Evolutionary conservation across 495 filamentous ascomycete species (phyloP).

Genomic region (Geopyxis carbonaria): DNA sequence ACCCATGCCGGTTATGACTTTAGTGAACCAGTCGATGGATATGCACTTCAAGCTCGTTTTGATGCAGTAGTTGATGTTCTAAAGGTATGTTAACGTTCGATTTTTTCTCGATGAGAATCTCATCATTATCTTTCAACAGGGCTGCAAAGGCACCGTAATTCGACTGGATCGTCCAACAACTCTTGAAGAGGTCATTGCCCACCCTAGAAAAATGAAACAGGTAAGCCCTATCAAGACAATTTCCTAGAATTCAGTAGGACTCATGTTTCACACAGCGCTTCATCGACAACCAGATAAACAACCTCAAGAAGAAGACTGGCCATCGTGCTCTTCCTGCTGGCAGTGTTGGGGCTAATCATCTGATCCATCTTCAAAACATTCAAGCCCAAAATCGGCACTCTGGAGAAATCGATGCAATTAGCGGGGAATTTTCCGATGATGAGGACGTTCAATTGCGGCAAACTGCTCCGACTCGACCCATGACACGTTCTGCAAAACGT

Average conservation of each 20-base stretch:
- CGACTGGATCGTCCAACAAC: conserved; percentile 20
- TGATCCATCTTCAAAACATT: too few relatives aligned
- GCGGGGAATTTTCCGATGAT: too few relatives aligned
- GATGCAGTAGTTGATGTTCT: conserved; percentile 2
- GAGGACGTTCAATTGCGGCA: too few relatives aligned
- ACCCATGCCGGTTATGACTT: background rate
- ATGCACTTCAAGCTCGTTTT: background rate
- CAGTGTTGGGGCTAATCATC: too few relatives aligned
- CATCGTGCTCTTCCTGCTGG: too few relatives aligned
- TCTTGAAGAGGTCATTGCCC: conserved; percentile 18
- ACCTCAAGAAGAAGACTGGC: conserved; percentile 22
- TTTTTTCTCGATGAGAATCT: background rate
- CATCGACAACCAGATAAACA: conserved; percentile 24
- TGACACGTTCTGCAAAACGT: too few relatives aligned
- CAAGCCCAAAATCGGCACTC: too few relatives aligned
- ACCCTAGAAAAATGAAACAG: conserved; percentile 18
- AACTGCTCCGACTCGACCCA: too few relatives aligned
- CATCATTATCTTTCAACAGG: conserved; percentile 3
- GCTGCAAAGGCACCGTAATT: conserved; percentile 19
- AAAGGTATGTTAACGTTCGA: background rate
- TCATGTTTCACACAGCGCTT: conserved; percentile 10
- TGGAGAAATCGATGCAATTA: too few relatives aligned
- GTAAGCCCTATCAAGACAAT: background rate
- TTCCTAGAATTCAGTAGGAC: background rate
- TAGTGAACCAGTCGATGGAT: background rate